Evolutionary conservation across 2,329 filamentous ascomycete genomes (phyloP).

Genomic region (Dothidotthia symphoricarpi): DNA sequence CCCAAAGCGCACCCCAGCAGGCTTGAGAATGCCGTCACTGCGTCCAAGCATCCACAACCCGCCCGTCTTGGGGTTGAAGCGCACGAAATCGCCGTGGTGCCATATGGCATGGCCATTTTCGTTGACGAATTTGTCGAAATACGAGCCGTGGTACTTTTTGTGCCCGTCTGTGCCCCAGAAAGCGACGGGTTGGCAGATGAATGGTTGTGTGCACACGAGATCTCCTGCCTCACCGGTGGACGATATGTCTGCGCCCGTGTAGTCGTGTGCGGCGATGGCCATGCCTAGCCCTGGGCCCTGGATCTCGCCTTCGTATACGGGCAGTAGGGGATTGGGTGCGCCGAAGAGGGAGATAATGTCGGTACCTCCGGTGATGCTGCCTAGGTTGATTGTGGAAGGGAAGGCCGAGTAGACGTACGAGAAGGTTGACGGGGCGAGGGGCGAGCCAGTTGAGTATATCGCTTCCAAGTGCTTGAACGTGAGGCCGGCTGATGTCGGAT

Average conservation of each 20-base stretch:
- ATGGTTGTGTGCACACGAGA: constrained; percentile 80
- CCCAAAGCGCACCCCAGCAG: constrained; percentile 85
- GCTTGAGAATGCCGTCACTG: constrained; percentile 90
- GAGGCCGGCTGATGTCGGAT: constrained; percentile 48
- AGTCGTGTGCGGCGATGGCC: constrained; percentile 52
- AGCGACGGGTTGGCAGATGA: constrained; percentile 85
- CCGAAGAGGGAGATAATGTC: constrained; percentile 97
- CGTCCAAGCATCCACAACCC: constrained; percentile 88
- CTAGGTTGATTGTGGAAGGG: constrained; percentile 76
- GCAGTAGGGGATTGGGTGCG: constrained; percentile 63
- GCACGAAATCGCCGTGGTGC: constrained; percentile 94
- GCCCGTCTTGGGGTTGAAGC: constrained; percentile 67
- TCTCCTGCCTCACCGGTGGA: constrained; percentile 73
- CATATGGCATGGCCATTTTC: constrained; percentile 56
- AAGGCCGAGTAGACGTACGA: constrained; percentile 84
- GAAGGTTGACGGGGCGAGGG: constrained; percentile 89
- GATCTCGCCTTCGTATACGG: constrained; percentile 53
- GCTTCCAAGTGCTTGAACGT: constrained; percentile 63
- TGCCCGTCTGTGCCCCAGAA: constrained; percentile 77
- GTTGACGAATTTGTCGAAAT: constrained; percentile 78
- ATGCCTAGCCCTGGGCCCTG: constrained; percentile 52
- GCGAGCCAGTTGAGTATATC: constrained; percentile 92
- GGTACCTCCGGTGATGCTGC: constrained; percentile 91
- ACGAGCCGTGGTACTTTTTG: constrained; percentile 76
- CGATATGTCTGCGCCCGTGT: constrained; percentile 58